Evolutionary conservation across 176 grass and related monocot species (phyloP), one percentile per base, ranked within the genome.

Genomic region (Ananas comosus): DNA sequence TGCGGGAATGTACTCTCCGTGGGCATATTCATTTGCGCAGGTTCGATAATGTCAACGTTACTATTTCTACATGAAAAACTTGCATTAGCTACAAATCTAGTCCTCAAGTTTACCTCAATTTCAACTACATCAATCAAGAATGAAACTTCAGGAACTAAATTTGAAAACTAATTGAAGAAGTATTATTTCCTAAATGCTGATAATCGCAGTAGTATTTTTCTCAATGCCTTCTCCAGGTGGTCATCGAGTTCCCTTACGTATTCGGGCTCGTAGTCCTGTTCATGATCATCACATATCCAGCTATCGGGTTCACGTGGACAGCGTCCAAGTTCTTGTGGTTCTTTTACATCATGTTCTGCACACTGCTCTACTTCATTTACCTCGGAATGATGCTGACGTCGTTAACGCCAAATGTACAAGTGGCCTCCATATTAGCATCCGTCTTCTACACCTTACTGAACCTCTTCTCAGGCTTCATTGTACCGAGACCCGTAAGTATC

Each of bases 1-100:
- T 80, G 84, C 91, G 13, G 87, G 87, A 78, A 96, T 90, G 91
- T 94, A 94, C 72, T 89, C 91, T 49, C 79, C 79, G 29, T 96
- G 91, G 91, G 87, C 85, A 28, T 96, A 96, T 57, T 88, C 84
- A 4, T 83, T 96, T 61, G 87, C 87, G 27, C 87, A 88, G 84
- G 79, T 89, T 24, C 63, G 33, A 42, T 33, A 42, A 42, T 42
- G 33, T 7, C 33, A 42, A 42, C 33, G 7, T 8, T 6, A 42
- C 33, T 7, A 42, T 42, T 42, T 42, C 33, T 42, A 42, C 58
- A 49, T 42, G 27, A 12, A 19, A 18, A 48, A 12, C 2, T 51
- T 48, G 23, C 11, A 2, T 48, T 48, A 9, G 54, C 24, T 63
- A n/a, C 33, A 57, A 59, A 66, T 56, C 18, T 21, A 64, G 24